Evolutionary conservation across 441 rosid species (phyloP).

Genomic region (Hura crepitans): DNA sequence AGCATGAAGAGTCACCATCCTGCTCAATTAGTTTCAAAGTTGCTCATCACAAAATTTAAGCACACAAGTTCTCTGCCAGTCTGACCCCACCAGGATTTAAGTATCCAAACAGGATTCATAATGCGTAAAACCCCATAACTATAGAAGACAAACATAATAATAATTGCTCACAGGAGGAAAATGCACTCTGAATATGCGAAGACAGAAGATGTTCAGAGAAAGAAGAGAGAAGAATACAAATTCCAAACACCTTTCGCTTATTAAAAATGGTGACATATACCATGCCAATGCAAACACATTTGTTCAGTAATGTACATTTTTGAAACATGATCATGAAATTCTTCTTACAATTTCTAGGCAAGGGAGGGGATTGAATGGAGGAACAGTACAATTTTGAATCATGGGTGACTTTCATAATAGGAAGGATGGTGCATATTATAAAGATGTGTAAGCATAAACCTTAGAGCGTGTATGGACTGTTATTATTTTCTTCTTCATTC

Average conservation of each 20-base stretch:
- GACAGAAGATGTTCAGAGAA: background rate
- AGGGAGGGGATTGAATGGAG: background rate
- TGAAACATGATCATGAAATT: background rate
- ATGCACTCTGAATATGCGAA: background rate
- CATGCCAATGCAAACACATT: background rate
- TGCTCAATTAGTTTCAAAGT: background rate
- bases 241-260: background rate
- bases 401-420: background rate
- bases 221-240: background rate
- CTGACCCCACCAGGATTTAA: background rate
- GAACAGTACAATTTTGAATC: background rate
- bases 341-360: background rate
- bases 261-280: background rate
- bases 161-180: background rate
- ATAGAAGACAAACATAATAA: background rate
- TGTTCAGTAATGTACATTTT: background rate
- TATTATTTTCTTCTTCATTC: background rate
- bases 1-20: background rate
- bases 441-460: background rate
- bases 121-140: slow-evolving; percentile 4
- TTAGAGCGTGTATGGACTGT: background rate
- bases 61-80: background rate
- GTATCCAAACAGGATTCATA: background rate
- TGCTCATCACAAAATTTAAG: background rate
- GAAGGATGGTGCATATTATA: background rate